Base-by-base conservation (phyloP, 176 grass and related monocot genomes). In the Juncus inflexus region DNA sequence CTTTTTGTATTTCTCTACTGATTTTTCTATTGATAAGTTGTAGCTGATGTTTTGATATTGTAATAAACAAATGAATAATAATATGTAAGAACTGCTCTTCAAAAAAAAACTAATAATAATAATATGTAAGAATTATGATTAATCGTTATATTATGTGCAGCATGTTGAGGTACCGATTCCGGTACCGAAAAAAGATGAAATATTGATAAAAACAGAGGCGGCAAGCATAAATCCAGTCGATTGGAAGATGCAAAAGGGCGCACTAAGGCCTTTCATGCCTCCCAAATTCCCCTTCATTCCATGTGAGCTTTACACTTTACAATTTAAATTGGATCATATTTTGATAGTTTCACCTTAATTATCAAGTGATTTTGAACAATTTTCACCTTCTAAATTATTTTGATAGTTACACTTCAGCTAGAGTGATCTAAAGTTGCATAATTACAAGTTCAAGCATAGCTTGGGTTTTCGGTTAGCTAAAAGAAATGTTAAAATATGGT, bases 241-340 rank as follows among this genome's bases (percentile, higher is more conserved):
- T 76, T 85, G 86, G 86, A 90, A 90, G 64, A 76, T 90, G 68
- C 86, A 90, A 79, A 82, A 85, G 61, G 86, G 82, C 37, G 66
- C 75, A 60, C 45, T 64, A 61, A 67, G 86, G 5, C 86, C 78
- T 0, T 90, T 85, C 82, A 63, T 90, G 55, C 86, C 86, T 76
- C 38, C 51, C 19, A 90, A 47, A 52, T 90, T 90, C 63, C 86
- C 86, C 4, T 79, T 82, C 60, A 50, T 65, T 51, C 82, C 86
- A 75, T 81, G 86, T 90, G 55, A 10, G 52, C 56, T 3, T 4
- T 70, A 5, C 10, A 57, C 14, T 57, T 57, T 1, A 13, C 11
- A 57, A 12, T 57, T 15, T 57, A 28, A 28, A 28, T 13, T 4
- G 14, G 14, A 57, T 9, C 54, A 13, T 57, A 12, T 8, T 52